Evolutionary conservation across 257 asterid genomes (phyloP).

Genomic region (Buddleja alternifolia): DNA sequence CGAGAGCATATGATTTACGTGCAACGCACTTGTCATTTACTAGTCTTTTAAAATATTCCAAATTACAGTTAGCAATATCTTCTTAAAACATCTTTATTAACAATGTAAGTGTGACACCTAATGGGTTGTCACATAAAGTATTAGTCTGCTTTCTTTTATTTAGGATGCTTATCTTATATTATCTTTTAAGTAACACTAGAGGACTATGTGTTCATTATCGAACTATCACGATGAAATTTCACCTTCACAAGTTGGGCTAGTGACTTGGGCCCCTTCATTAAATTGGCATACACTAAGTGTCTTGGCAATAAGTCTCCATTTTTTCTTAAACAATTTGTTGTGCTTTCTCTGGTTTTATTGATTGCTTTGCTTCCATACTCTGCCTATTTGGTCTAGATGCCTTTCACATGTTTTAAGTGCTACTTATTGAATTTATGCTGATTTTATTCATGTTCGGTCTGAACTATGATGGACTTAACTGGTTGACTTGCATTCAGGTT

Average conservation of each 20-base stretch:
- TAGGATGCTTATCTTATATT: neutral
- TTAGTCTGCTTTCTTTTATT: neutral
- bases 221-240: neutral
- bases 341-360: conserved; percentile 9
- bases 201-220: conserved; percentile 9
- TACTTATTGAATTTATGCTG: neutral
- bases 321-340: neutral
- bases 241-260: conserved; percentile 12
- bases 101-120: no score
- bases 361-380: conserved; percentile 13
- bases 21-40: no score
- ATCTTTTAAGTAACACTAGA: neutral
- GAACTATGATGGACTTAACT: conserved; percentile 7
- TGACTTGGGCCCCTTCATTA: conserved; percentile 10
- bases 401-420: neutral
- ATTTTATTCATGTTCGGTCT: conserved; percentile 2
- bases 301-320: conserved; percentile 1
- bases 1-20: no score
- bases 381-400: neutral
- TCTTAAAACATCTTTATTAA: no score
- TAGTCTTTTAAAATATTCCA: no score
- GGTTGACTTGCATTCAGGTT: conserved; percentile 54
- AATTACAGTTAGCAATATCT: no score
- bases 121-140: no score
- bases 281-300: conserved; percentile 15